Evolutionary conservation across 768 basidiomycete genomes (phyloP).

Genomic region (Russula vinacea): DNA sequence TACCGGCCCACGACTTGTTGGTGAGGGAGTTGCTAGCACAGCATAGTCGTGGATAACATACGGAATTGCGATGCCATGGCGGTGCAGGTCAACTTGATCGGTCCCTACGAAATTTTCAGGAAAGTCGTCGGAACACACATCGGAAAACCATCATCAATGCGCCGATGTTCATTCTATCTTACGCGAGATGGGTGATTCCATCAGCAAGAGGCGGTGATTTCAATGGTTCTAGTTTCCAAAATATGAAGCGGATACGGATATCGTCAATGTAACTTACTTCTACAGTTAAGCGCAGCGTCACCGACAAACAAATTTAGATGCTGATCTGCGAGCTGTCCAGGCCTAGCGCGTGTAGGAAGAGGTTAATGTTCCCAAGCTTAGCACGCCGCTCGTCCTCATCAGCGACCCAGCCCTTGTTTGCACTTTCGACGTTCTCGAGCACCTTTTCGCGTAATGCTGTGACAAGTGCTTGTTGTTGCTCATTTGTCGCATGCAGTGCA

Average conservation of each 20-base stretch:
- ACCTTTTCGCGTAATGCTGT: slow-evolving; percentile 87
- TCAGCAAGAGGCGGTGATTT: slow-evolving; percentile 5
- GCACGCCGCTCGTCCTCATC: slow-evolving; percentile 70
- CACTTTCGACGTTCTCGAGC: slow-evolving; percentile 80
- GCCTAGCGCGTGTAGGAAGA: slow-evolving; percentile 80
- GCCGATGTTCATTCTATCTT: background rate
- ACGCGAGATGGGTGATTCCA: background rate
- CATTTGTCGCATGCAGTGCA: slow-evolving; percentile 76
- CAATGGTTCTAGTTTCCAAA: slow-evolving; percentile 17
- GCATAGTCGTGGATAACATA: slow-evolving; percentile 2
- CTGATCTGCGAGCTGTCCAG: slow-evolving; percentile 67
- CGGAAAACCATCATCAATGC: background rate
- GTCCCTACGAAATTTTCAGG: background rate
- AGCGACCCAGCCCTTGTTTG: slow-evolving; percentile 71
- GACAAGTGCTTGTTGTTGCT: slow-evolving; percentile 89
- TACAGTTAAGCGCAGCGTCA: slow-evolving; percentile 22
- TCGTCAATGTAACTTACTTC: slow-evolving; percentile 25
- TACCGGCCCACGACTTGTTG: background rate
- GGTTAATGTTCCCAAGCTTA: slow-evolving; percentile 89
- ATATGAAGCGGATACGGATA: slow-evolving; percentile 25
- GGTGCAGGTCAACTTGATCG: slow-evolving; percentile 7
- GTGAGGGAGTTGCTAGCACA: slow-evolving; percentile 4
- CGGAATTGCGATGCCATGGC: slow-evolving; percentile 14
- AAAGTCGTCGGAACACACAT: slow-evolving; percentile 17
- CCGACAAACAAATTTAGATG: slow-evolving; percentile 26